Percentiles rank a stretch among this genome's conserved stretches.
Conservation (phyloP, 2,329 filamentous ascomycete species). For the Penicillium glabrum region DNA sequence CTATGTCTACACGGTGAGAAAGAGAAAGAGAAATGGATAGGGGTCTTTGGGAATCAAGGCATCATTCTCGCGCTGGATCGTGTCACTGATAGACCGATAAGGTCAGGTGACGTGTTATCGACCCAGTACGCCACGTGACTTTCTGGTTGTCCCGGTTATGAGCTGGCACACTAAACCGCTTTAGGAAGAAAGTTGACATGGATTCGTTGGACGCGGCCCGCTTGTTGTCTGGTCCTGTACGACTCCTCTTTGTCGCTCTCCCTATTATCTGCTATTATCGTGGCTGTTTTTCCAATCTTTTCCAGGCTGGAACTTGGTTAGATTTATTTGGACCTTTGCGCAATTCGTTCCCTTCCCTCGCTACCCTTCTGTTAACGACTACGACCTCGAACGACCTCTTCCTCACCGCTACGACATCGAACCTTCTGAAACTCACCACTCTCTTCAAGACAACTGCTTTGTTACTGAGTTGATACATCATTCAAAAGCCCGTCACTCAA, state of each 20-base stretch:
- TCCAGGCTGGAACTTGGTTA: neutral
- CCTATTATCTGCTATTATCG: conserved; percentile 8
- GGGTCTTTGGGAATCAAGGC: neutral
- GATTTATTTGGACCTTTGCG: neutral
- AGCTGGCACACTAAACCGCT: conserved; percentile 40
- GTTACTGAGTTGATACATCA: neutral
- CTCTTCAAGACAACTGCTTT: neutral
- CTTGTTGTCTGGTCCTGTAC: conserved; percentile 23
- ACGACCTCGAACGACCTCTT: neutral
- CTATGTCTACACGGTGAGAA: neutral
- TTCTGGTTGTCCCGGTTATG: conserved; percentile 41
- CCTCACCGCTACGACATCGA: conserved; percentile 1
- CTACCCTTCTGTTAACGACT: neutral
- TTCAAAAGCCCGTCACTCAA: neutral
- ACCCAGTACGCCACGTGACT: conserved; percentile 11
- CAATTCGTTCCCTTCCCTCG: neutral
- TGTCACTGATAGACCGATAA: conserved; percentile 18
- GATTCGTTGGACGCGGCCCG: conserved; percentile 22
- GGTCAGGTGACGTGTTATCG: conserved; percentile 21
- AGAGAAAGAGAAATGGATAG: neutral
- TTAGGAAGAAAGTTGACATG: conserved; percentile 41
- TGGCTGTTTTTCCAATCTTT: conserved; percentile 12
- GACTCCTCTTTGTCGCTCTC: conserved; percentile 9
- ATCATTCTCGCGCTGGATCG: neutral
- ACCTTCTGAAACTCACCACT: neutral